These are phyloP conservation scores for Centaurea solstitialis DNA, from an alignment of 129 eudicot genomes.

Conservation along the genomic window DNA sequence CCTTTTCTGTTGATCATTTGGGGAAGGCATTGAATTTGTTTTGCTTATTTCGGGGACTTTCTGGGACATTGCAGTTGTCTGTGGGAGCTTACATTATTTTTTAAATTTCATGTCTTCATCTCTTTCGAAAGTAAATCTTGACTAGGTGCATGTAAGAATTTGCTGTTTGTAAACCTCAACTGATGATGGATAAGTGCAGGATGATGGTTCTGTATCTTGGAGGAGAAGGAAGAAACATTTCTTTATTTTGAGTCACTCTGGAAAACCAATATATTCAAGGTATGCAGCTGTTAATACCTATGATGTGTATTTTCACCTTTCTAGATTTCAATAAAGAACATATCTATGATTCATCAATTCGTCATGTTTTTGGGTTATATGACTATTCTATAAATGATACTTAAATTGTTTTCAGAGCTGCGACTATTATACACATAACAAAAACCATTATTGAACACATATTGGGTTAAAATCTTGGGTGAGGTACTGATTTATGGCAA, in stretches of 20 bases:
- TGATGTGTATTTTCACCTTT: neutral
- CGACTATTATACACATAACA: neutral
- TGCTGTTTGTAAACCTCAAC: neutral
- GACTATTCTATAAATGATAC: neutral
- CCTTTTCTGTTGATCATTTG: neutral
- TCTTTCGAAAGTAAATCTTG: constrained; percentile 8
- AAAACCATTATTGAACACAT: neutral
- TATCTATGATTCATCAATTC: neutral
- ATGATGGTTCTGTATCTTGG: constrained; percentile 93
- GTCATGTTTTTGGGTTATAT: constrained; percentile 7
- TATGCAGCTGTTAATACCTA: constrained; percentile 19
- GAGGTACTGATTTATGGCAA: neutral
- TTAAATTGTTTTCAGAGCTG: neutral
- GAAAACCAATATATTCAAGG: constrained; percentile 99
- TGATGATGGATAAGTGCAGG: constrained; percentile 61
- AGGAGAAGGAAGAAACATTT: constrained; percentile 97
- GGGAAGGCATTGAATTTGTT: neutral
- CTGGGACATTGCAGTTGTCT: neutral
- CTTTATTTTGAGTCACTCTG: constrained; percentile 86
- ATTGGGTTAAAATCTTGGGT: neutral
- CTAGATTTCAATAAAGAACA: neutral
- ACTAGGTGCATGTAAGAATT: neutral
- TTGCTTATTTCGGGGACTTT: neutral
- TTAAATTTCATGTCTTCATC: neutral
- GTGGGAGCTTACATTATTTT: neutral